A percentile compares a stretch with the other conserved stretches of the same genome.
Conservation (phyloP, 139 green algal genomes). For the Chlorella sp. region DNA sequence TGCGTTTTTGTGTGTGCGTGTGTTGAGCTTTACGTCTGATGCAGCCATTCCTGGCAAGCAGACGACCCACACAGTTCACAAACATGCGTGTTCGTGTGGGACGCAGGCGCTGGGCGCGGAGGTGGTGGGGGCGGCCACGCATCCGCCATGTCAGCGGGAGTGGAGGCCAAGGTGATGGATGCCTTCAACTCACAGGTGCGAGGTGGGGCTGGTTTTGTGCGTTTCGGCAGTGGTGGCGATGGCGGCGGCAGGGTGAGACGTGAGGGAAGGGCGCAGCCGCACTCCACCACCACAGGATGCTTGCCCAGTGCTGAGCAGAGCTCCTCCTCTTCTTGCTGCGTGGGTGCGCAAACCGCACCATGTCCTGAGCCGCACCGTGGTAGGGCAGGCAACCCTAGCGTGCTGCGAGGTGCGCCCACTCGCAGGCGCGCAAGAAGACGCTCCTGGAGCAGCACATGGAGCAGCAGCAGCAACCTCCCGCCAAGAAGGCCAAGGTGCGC, state of each 20-base stretch:
- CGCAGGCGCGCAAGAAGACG: conserved; percentile 32
- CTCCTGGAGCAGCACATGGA: conserved; percentile 65
- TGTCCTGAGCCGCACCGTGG: too few relatives aligned
- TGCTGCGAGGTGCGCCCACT: not conserved
- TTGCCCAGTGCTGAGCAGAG: not conserved
- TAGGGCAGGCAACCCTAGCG: too few relatives aligned
- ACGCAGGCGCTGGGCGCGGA: not conserved
- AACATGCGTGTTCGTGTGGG: not conserved
- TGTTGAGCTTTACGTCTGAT: not conserved
- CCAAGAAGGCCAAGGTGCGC: not conserved
- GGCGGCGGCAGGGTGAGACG: too few relatives aligned
- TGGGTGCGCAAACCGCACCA: too few relatives aligned
- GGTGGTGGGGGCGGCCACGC: not conserved
- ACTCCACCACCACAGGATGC: not conserved
- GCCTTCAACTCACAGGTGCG: not conserved
- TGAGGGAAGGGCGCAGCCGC: too few relatives aligned
- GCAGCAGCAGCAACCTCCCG: conserved; percentile 2
- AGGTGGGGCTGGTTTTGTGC: not conserved
- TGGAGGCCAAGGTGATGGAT: not conserved
- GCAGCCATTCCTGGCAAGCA: not conserved
- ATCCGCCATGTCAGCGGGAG: not conserved
- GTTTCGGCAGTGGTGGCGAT: too few relatives aligned
- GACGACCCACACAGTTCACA: not conserved
- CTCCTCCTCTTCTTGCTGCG: too few relatives aligned
- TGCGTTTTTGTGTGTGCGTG: not conserved